These are phyloP conservation scores for Termitomyces sp. DNA, from an alignment of 768 basidiomycete genomes.

Conservation along the genomic window DNA sequence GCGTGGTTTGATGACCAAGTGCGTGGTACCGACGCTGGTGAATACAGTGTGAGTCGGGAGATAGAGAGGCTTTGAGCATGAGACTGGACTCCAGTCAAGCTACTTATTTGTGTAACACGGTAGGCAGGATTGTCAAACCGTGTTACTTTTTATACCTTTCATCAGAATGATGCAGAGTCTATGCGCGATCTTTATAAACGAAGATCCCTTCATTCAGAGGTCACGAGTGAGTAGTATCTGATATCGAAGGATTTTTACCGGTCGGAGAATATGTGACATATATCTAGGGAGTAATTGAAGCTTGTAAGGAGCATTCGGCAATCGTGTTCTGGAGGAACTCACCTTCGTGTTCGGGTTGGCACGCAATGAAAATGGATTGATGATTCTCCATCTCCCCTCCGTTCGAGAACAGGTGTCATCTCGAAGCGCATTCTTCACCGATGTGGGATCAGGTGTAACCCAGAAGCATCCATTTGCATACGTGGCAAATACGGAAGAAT, in stretches of 20 bases:
- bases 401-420: background rate
- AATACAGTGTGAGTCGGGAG: background rate
- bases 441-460: background rate
- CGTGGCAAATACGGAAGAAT: background rate
- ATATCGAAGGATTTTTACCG: background rate
- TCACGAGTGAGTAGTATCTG: background rate
- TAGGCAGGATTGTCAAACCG: conserved; percentile 6
- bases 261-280: background rate
- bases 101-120: background rate
- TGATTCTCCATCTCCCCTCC: background rate
- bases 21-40: background rate
- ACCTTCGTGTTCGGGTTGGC: background rate
- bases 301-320: background rate
- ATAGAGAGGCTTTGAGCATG: background rate
- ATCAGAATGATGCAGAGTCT: background rate
- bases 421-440: background rate
- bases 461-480: background rate
- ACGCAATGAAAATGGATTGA: background rate
- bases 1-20: background rate
- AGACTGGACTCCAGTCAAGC: background rate
- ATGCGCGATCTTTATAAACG: background rate
- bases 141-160: background rate
- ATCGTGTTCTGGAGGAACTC: background rate
- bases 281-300: background rate
- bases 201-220: background rate